A percentile compares a stretch with the other conserved stretches of the same genome.
Conservation (phyloP, 1,284 basidiomycete species). For the Earliella scabrosa region DNA sequence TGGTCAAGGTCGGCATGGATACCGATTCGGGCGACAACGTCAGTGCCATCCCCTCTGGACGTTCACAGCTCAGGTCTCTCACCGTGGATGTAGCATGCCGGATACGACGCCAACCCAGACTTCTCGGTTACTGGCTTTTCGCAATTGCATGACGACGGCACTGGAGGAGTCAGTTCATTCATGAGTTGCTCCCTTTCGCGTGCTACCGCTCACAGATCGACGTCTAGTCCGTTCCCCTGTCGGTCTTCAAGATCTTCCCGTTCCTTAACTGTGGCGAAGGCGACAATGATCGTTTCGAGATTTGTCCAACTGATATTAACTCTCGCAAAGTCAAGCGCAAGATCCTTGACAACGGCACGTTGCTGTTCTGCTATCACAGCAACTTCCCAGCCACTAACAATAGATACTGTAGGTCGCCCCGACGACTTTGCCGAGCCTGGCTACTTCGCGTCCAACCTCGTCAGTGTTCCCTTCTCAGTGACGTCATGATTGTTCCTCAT, state of each 20-base stretch:
- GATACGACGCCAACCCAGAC: constrained; percentile 51
- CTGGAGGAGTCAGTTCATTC: constrained; percentile 50
- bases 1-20: constrained; percentile 69
- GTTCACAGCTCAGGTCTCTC: not conserved
- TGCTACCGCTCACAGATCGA: not conserved
- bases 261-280: constrained; percentile 48
- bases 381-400: not conserved
- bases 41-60: constrained; percentile 10
- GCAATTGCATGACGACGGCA: constrained; percentile 65
- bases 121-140: constrained; percentile 66
- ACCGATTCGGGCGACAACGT: constrained; percentile 66
- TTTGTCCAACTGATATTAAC: constrained; percentile 50
- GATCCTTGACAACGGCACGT: constrained; percentile 47
- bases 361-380: too few relatives aligned
- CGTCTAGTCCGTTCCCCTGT: constrained; percentile 53
- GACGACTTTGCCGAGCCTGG: constrained; percentile 66
- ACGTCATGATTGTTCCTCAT: not conserved
- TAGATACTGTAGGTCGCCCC: constrained; percentile 45
- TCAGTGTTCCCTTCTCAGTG: constrained; percentile 26
- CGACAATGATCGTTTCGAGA: constrained; percentile 42
- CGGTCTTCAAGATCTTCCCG: constrained; percentile 65
- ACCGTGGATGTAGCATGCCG: constrained; percentile 48
- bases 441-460: constrained; percentile 64
- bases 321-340: constrained; percentile 50
- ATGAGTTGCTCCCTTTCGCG: too few relatives aligned